Evolutionary conservation across 345 rosid genomes (phyloP), one percentile per base, ranked within the genome.

Genomic region (Aquilaria yunnanensis): DNA sequence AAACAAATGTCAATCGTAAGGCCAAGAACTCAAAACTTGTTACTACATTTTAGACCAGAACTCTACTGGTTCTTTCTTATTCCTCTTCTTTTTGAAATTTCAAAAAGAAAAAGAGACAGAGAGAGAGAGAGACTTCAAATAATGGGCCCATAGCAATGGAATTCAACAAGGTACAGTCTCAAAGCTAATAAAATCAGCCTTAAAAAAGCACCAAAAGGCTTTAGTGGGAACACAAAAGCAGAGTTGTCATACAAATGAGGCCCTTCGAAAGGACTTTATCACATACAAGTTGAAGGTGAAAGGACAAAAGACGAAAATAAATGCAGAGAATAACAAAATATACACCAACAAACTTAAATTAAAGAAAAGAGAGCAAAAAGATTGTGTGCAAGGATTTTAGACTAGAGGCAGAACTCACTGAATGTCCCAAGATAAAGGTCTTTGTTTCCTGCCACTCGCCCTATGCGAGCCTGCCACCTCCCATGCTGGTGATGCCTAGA

Each of bases 361-460:
- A 37, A 37, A 37, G 43, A 37, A 37, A 37, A 37, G 7, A 37
- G 43, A 37, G 43, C 5, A 37, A 37, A 9, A 37, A 43, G 60
- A 59, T 10, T 56, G 8, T 11, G 12, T 47, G 31, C 57, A 32
- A 53, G 50, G 41, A 68, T 45, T 63, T n/a, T 9, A 43, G 32
- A 57, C 16, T 14, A 4, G 43, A 12, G 2, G 47, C 58, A 61
- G 43, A 65, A 81, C 87, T 75, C 62, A 88, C 96, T 80, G 71
- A 88, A 88, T 30, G 96, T 88, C 64, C 96, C 96, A 12, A 88
- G 96, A 70, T 88, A 88, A 68, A 88, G 96, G 68, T 88, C 96
- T 69, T 88, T 88, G 83, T 88, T 88, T 66, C 96, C 96, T 6
- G 96, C 91, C 53, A 88, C 96, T 47, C 96, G 82, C 29, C 96